Conservation (phyloP, 179 eudicot genomes). For the Kewa caespitosa region DNA sequence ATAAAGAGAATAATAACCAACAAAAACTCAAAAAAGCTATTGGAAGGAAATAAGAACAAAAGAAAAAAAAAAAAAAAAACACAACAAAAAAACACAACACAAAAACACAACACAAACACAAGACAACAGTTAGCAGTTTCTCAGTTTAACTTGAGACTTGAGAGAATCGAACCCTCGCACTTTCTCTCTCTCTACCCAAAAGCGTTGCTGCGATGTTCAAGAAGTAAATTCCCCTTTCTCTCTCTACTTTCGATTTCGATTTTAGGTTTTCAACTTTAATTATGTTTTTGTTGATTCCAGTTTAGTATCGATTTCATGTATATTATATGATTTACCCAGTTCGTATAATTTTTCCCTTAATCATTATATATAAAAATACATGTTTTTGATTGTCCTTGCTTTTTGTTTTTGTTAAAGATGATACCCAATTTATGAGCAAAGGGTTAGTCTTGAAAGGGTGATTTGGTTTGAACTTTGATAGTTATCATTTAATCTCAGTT, state of each 20-base stretch:
- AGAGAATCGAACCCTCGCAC: not conserved
- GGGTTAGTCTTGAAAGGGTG: not conserved
- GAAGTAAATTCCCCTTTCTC: not conserved
- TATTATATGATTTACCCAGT: not conserved
- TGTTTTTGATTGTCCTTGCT: not conserved
- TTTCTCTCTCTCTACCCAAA: not conserved
- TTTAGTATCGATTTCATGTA: not conserved
- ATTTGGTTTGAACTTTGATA: not conserved
- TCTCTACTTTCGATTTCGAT: not conserved
- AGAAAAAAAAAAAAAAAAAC: too few species aligned
- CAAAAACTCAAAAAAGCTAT: too few species aligned
- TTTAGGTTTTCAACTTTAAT: conserved; percentile 9
- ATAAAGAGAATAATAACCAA: too few species aligned
- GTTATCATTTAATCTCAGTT: not conserved
- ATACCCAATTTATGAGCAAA: not conserved
- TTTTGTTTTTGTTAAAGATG: not conserved
- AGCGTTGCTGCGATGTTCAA: conserved; percentile 12
- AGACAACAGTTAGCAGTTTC: not conserved
- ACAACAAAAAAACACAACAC: too few species aligned
- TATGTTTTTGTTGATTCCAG: not conserved
- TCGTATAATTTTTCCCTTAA: too few species aligned
- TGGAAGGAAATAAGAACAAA: too few species aligned
- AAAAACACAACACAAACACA: too few species aligned
- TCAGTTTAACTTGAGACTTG: not conserved
- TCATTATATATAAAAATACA: too few species aligned